Percentiles rank a stretch among this genome's conserved stretches.
Evolutionary conservation across 805 yeast genomes (phyloP).

Genomic region (Saccharomycopsis fermentans): DNA sequence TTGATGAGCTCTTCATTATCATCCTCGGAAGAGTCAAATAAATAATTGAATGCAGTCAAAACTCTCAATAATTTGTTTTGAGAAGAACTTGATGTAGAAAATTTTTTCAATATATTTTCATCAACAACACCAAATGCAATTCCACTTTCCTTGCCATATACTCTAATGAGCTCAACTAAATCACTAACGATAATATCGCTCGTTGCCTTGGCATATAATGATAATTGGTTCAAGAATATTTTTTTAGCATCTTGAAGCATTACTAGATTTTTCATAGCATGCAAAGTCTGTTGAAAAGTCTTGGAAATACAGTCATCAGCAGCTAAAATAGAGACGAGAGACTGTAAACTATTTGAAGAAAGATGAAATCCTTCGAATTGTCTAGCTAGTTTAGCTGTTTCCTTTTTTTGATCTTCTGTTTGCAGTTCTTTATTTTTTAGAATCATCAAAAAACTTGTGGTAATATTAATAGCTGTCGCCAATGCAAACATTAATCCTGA

Average conservation of each 20-base stretch:
- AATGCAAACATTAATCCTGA: slow-evolving; percentile 66
- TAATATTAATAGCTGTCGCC: slow-evolving; percentile 64
- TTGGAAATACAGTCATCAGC: slow-evolving; percentile 79
- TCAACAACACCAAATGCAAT: slow-evolving; percentile 35
- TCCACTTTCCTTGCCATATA: slow-evolving; percentile 30
- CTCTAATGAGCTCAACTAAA: slow-evolving; percentile 38
- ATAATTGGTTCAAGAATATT: slow-evolving; percentile 57
- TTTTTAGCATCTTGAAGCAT: slow-evolving; percentile 49
- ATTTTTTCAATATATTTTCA: slow-evolving; percentile 47
- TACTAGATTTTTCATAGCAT: slow-evolving; percentile 70
- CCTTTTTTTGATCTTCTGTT: slow-evolving; percentile 13
- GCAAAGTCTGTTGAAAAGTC: slow-evolving; percentile 74
- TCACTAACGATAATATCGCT: slow-evolving; percentile 48
- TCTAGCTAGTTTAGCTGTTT: slow-evolving; percentile 8
- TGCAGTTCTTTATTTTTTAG: slow-evolving; percentile 32
- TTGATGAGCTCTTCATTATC: slow-evolving; percentile 33
- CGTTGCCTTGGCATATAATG: slow-evolving; percentile 50
- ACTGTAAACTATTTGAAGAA: slow-evolving; percentile 50
- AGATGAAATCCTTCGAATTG: slow-evolving; percentile 46
- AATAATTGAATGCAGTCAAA: slow-evolving; percentile 77
- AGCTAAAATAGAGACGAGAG: slow-evolving; percentile 55
- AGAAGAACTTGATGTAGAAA: slow-evolving; percentile 72
- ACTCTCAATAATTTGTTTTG: slow-evolving; percentile 84
- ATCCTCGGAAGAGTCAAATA: slow-evolving; percentile 40
- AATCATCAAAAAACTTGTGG: slow-evolving; percentile 60